phyloP scores from a whole-genome alignment of 1,284 basidiomycete species.

The Mycena citricolor region DNA sequence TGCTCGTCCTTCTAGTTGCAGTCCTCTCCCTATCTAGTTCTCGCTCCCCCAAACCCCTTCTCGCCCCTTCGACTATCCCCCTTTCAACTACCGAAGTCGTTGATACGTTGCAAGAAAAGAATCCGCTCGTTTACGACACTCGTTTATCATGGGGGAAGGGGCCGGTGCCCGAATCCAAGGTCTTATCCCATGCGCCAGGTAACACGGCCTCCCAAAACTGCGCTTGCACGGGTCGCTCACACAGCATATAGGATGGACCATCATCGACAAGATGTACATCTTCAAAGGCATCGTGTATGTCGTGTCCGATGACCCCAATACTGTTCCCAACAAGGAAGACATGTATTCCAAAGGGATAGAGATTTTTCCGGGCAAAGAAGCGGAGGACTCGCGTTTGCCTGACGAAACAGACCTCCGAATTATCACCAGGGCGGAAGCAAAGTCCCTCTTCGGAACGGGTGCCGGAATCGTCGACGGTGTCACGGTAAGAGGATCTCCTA shows the following conservation, averaged over 20 bases:
- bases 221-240: neutral
- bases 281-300: slow-evolving; percentile 74
- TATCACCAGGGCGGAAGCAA: slow-evolving; percentile 68
- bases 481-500: slow-evolving; percentile 46
- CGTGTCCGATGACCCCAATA: slow-evolving; percentile 56
- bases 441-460: slow-evolving; percentile 59
- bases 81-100: neutral
- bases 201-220: slow-evolving; percentile 2
- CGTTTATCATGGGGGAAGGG: slow-evolving; percentile 40
- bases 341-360: slow-evolving; percentile 58
- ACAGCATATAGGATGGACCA: slow-evolving; percentile 68
- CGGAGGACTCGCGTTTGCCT: slow-evolving; percentile 47
- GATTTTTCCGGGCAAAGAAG: slow-evolving; percentile 46
- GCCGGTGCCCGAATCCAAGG: slow-evolving; percentile 52
- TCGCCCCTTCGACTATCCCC: neutral
- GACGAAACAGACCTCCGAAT: slow-evolving; percentile 77
- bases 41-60: slow-evolving; percentile 3
- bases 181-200: slow-evolving; percentile 68
- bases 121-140: slow-evolving; percentile 25
- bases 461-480: slow-evolving; percentile 68
- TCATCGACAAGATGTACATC: slow-evolving; percentile 77
- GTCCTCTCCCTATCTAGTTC: slow-evolving; percentile 36
- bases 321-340: slow-evolving; percentile 51
- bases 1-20: slow-evolving; percentile 45
- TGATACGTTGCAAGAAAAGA: neutral